phyloP scores from a whole-genome alignment of 2,329 filamentous ascomycete genomes.

The Alternaria viburni region DNA sequence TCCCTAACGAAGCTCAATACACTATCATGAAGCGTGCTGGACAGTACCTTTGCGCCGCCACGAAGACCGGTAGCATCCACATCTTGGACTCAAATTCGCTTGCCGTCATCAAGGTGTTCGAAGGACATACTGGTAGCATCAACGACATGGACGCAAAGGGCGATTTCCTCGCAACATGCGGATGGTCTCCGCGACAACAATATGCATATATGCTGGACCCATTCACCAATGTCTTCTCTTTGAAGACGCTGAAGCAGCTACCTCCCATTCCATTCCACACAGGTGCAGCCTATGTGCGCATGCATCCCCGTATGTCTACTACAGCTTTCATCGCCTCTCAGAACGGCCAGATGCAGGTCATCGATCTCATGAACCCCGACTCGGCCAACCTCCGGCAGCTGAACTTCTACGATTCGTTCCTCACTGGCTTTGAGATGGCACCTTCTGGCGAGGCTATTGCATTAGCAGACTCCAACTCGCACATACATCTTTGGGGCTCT shows the following conservation, averaged over 20 bases:
- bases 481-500: constrained; percentile 87
- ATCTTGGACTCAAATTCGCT: constrained; percentile 83
- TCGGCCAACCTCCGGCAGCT: constrained; percentile 84
- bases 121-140: constrained; percentile 84
- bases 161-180: constrained; percentile 94
- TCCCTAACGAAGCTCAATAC: constrained; percentile 77
- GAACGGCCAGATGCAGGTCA: constrained; percentile 90
- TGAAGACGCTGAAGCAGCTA: constrained; percentile 87
- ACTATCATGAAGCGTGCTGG: constrained; percentile 87
- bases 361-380: constrained; percentile 93
- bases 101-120: constrained; percentile 83
- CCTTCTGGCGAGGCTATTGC: constrained; percentile 86
- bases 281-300: constrained; percentile 90
- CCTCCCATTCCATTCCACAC: constrained; percentile 91
- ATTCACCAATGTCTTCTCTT: constrained; percentile 92
- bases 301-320: constrained; percentile 95
- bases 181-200: constrained; percentile 83
- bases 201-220: constrained; percentile 85
- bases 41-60: constrained; percentile 91
- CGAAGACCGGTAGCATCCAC: constrained; percentile 80
- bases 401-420: constrained; percentile 72
- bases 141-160: constrained; percentile 98
- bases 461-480: constrained; percentile 77
- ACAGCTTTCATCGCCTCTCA: constrained; percentile 94
- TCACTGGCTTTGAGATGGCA: constrained; percentile 84